These are phyloP conservation scores for Chlamydomonas applanata DNA, from an alignment of 139 green algal genomes.

Conservation along the genomic window DNA sequence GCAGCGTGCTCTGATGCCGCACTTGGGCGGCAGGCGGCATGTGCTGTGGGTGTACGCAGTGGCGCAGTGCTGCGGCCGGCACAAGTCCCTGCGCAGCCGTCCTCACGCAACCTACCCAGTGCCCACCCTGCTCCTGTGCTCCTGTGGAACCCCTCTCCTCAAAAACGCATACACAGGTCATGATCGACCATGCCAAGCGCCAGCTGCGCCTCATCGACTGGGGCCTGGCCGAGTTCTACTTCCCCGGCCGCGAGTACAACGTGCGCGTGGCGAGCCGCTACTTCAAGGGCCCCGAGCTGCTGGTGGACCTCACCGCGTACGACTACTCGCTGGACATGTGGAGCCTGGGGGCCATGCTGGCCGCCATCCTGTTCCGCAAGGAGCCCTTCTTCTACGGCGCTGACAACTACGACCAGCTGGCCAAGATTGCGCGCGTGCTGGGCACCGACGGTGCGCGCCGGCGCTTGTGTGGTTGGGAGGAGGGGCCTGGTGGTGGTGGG, in stretches of 20 bases:
- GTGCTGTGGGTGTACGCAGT: no score
- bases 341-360: slow-evolving; percentile 84
- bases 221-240: slow-evolving; percentile 98
- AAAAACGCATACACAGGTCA: slow-evolving; percentile 77
- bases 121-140: no score
- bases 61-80: no score
- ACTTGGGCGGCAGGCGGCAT: neutral
- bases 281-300: slow-evolving; percentile 97
- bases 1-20: no score
- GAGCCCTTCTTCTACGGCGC: slow-evolving; percentile 98
- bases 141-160: slow-evolving; percentile 8
- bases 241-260: slow-evolving; percentile 94
- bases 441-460: slow-evolving; percentile 78
- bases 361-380: slow-evolving; percentile 92
- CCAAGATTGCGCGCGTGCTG: slow-evolving; percentile 96
- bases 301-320: slow-evolving; percentile 97
- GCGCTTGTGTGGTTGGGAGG: no score
- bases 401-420: slow-evolving; percentile 99
- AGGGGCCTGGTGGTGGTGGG: no score
- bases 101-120: slow-evolving; percentile 23
- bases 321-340: slow-evolving; percentile 99
- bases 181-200: slow-evolving; percentile 95
- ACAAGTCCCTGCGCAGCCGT: no score
- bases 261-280: slow-evolving; percentile 94
- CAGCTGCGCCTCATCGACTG: slow-evolving; percentile 98